Percentiles rank a stretch among this genome's conserved stretches.
These are phyloP conservation scores for Colletotrichum euphorbiae DNA, from an alignment of 2,329 filamentous ascomycete genomes.

Conservation along the genomic window DNA sequence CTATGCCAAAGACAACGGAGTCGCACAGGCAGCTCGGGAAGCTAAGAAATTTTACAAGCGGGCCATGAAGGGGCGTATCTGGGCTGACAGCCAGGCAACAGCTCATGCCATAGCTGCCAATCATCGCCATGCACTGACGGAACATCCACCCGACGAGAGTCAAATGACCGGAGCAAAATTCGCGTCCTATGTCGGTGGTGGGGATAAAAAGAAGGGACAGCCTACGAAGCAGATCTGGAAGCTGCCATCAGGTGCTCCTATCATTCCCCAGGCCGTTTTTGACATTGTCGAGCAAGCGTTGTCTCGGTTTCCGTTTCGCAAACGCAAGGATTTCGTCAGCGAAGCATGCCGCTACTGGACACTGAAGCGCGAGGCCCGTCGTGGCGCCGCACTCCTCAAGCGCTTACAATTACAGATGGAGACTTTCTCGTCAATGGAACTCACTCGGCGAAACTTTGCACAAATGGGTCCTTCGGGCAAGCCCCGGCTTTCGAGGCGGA, in stretches of 20 bases:
- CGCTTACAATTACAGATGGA: conserved; percentile 94
- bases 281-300: conserved; percentile 87
- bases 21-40: conserved; percentile 81
- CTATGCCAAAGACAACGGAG: conserved; percentile 87
- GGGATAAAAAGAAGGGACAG: conserved; percentile 79
- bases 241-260: conserved; percentile 91
- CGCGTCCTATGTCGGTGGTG: conserved; percentile 72
- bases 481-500: conserved; percentile 80
- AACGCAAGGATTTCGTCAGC: conserved; percentile 90
- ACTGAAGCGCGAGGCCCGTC: conserved; percentile 89
- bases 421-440: conserved; percentile 96
- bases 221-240: conserved; percentile 83
- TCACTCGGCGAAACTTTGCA: conserved; percentile 94
- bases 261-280: conserved; percentile 90
- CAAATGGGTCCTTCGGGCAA: conserved; percentile 90
- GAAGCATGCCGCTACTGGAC: conserved; percentile 99
- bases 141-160: conserved; percentile 82
- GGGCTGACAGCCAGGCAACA: conserved; percentile 90
- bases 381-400: conserved; percentile 92
- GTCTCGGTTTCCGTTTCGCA: conserved; percentile 81
- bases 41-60: conserved; percentile 91
- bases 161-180: conserved; percentile 88
- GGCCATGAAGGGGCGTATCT: conserved; percentile 88
- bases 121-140: conserved; percentile 70
- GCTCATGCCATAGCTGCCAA: conserved; percentile 84